Percentiles rank a stretch among this genome's conserved stretches.
Conservation (phyloP, 73 alveolate genomes). For the Blepharisma stoltei region DNA sequence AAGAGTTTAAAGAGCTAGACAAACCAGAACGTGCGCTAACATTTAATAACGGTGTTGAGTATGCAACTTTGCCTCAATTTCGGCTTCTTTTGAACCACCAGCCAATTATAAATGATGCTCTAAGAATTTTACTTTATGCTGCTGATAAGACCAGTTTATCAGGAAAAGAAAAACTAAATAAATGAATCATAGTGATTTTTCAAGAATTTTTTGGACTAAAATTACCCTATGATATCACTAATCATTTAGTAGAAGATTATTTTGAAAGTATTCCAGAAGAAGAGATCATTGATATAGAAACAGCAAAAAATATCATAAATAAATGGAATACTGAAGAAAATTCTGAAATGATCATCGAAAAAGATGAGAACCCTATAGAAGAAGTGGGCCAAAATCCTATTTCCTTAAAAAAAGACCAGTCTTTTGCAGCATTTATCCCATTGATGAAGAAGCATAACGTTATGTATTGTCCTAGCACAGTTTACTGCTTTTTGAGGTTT, state of each 20-base stretch:
- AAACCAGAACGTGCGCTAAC: neutral
- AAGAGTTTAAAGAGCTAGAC: constrained; percentile 11
- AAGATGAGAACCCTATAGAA: neutral
- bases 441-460: neutral
- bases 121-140: neutral
- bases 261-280: neutral
- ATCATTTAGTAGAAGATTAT: neutral
- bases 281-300: neutral
- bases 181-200: neutral
- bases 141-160: neutral
- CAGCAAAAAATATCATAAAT: neutral
- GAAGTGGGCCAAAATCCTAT: constrained; percentile 21
- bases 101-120: neutral
- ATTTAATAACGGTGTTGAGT: neutral
- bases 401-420: neutral
- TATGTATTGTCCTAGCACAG: neutral
- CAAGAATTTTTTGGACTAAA: neutral
- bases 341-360: neutral
- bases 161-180: constrained; percentile 1
- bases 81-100: neutral
- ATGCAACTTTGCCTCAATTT: constrained; percentile 14
- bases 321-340: neutral
- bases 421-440: constrained; percentile 2
- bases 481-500: constrained; percentile 20
- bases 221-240: neutral